Conservation (phyloP, 169 alveolate species). For the Plasmodium billcollinsi region DNA sequence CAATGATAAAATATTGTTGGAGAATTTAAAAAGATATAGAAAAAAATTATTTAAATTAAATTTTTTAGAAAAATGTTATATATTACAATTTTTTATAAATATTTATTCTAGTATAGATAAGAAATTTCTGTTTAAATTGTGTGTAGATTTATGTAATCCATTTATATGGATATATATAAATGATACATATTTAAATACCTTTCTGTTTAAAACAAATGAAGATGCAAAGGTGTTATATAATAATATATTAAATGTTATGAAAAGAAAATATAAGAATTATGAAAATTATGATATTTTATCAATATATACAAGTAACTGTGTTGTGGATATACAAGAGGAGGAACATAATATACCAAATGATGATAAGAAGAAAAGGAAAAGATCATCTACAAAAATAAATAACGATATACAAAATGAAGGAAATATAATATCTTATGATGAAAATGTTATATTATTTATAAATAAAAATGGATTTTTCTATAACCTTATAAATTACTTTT, state of each 20-base stretch:
- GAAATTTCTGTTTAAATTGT: slow-evolving; percentile 61
- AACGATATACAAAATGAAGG: background rate
- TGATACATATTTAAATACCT: slow-evolving; percentile 46
- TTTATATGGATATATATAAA: slow-evolving; percentile 44
- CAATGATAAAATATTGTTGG: background rate
- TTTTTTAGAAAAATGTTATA: slow-evolving; percentile 57
- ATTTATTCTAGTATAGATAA: slow-evolving; percentile 72
- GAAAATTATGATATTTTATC: slow-evolving; percentile 8
- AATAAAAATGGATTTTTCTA: slow-evolving; percentile 69
- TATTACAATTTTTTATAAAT: slow-evolving; percentile 70
- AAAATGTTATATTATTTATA: slow-evolving; percentile 48
- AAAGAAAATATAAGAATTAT: slow-evolving; percentile 55
- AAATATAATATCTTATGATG: slow-evolving; percentile 13
- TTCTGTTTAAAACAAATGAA: slow-evolving; percentile 57
- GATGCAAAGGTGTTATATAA: slow-evolving; percentile 49
- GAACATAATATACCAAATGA: background rate
- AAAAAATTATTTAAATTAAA: slow-evolving; percentile 12
- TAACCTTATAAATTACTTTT: slow-evolving; percentile 67
- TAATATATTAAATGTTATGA: slow-evolving; percentile 45
- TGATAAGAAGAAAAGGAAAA: background rate
- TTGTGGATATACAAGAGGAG: background rate
- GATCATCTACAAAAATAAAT: background rate
- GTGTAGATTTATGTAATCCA: slow-evolving; percentile 73
- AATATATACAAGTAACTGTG: slow-evolving; percentile 46
- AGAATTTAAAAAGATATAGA: slow-evolving; percentile 3